phyloP scores from a whole-genome alignment of 768 basidiomycete species.

The Tricholoma flavovirens region DNA sequence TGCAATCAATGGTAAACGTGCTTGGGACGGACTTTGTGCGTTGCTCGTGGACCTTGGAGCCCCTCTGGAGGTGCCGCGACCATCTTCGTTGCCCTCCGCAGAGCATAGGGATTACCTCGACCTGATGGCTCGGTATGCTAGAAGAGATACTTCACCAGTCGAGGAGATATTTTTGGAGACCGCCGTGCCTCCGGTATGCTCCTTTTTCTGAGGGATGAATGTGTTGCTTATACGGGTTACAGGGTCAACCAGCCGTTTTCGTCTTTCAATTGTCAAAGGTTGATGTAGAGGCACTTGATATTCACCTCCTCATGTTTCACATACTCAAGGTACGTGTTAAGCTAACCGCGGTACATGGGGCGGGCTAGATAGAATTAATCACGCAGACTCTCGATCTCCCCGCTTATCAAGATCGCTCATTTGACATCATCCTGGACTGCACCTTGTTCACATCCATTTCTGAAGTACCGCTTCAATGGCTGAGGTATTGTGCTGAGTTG shows the following conservation, averaged over 20 bases:
- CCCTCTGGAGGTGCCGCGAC: constrained; percentile 58
- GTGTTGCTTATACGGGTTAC: constrained; percentile 1
- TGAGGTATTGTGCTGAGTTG: constrained; percentile 72
- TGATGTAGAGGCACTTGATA: constrained; percentile 74
- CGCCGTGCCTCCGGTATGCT: constrained; percentile 38
- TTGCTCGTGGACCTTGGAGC: constrained; percentile 75
- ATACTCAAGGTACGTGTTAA: constrained; percentile 58
- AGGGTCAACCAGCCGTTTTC: constrained; percentile 52
- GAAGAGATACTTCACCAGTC: constrained; percentile 56
- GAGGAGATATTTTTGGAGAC: constrained; percentile 62
- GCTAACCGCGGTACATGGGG: neutral
- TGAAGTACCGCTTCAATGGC: constrained; percentile 76
- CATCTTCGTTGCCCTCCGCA: constrained; percentile 40
- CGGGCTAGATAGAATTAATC: neutral
- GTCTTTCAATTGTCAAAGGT: constrained; percentile 62
- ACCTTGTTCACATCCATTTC: constrained; percentile 71
- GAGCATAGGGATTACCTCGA: constrained; percentile 64
- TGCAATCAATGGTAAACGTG: constrained; percentile 63
- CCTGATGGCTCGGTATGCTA: constrained; percentile 58
- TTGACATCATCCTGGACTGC: constrained; percentile 78
- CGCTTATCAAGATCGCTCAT: constrained; percentile 41
- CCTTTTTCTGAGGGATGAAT: neutral
- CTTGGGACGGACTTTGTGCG: constrained; percentile 78
- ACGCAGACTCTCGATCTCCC: constrained; percentile 47
- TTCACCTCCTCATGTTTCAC: constrained; percentile 72